Conservation (phyloP, 805 yeast species). For the Teunomyces tritomae region DNA sequence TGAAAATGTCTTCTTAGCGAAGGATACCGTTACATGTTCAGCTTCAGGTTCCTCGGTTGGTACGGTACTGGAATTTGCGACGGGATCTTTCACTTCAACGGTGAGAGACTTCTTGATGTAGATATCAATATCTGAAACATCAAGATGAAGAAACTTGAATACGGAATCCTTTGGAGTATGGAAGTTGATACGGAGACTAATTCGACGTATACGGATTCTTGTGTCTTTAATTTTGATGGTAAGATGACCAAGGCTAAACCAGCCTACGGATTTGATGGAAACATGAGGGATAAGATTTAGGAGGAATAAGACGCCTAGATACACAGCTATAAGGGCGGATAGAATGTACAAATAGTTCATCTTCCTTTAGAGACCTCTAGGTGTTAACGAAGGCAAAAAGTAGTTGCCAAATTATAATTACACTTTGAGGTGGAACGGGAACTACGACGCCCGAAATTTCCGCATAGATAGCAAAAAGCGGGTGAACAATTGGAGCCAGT, state of each 20-base stretch:
- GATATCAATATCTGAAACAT: conserved; percentile 21
- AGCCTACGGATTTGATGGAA: conserved; percentile 27
- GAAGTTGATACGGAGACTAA: conserved; percentile 21
- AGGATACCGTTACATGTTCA: not conserved
- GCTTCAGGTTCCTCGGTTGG: not conserved
- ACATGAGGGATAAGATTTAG: conserved; percentile 28
- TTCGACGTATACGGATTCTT: conserved; percentile 15
- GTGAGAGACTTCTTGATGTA: not conserved
- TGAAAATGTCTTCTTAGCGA: not conserved
- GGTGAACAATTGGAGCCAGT: no score
- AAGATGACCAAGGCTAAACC: conserved; percentile 26
- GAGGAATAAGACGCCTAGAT: conserved; percentile 15
- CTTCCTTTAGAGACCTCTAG: not conserved
- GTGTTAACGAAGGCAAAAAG: not conserved
- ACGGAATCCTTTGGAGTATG: conserved; percentile 19
- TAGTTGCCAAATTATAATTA: not conserved
- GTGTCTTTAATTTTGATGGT: conserved; percentile 15
- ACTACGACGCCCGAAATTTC: not conserved
- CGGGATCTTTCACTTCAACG: not conserved
- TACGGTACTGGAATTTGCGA: conserved; percentile 7
- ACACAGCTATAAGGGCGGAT: conserved; percentile 9
- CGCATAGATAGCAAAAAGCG: not conserved
- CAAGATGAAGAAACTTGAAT: conserved; percentile 27
- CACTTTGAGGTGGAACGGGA: not conserved
- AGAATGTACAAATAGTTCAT: conserved; percentile 1